phyloP scores from a whole-genome alignment of 2,329 filamentous ascomycete species.

The Botryotinia calthae region DNA sequence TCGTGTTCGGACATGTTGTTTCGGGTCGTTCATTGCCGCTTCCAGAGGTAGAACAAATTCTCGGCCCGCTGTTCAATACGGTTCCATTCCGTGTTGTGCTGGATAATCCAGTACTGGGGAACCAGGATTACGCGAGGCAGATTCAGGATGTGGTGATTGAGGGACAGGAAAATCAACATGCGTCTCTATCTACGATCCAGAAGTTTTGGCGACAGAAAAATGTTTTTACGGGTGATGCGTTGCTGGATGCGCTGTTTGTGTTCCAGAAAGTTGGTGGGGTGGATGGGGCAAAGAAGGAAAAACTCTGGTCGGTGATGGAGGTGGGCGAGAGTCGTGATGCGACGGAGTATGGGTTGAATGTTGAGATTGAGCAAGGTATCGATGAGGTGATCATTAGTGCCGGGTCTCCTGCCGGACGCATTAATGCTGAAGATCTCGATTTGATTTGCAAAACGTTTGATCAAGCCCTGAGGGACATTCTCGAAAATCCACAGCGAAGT shows the following conservation, averaged over 20 bases:
- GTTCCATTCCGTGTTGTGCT: slow-evolving; percentile 34
- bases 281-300: neutral
- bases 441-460: neutral
- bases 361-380: slow-evolving; percentile 2
- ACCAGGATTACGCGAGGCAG: slow-evolving; percentile 4
- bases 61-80: slow-evolving; percentile 36
- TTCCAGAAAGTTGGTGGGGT: neutral
- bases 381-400: neutral
- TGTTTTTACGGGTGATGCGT: neutral
- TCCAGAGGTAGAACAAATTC: slow-evolving; percentile 31
- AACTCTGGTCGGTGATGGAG: slow-evolving; percentile 1
- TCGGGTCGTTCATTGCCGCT: slow-evolving; percentile 41
- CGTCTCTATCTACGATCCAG: slow-evolving; percentile 13
- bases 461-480: slow-evolving; percentile 2
- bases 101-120: slow-evolving; percentile 19
- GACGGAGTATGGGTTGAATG: slow-evolving; percentile 16
- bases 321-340: slow-evolving; percentile 1
- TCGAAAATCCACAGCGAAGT: neutral
- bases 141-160: slow-evolving; percentile 3
- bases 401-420: slow-evolving; percentile 11
- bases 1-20: slow-evolving; percentile 41
- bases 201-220: neutral
- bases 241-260: slow-evolving; percentile 15
- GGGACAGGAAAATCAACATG: slow-evolving; percentile 14
- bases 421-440: slow-evolving; percentile 6